These are phyloP conservation scores for Leishmania braziliensis DNA, from an alignment of 208 protist species.

Conservation along the genomic window DNA sequence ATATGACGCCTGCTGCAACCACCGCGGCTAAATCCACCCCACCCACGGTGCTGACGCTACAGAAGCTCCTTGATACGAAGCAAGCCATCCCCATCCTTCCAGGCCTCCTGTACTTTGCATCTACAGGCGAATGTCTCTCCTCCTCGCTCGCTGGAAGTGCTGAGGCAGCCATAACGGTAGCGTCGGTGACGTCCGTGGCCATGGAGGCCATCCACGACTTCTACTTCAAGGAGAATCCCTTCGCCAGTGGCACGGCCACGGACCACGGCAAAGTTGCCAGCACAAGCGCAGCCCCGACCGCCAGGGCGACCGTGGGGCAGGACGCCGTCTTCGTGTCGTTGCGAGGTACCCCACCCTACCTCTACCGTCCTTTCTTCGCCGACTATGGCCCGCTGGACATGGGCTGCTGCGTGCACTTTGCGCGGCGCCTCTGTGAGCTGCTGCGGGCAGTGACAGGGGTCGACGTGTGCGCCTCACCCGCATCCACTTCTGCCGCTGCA, in stretches of 20 bases:
- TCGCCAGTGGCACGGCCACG: slow-evolving; percentile 10
- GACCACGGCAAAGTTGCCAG: not conserved
- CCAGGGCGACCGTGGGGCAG: slow-evolving; percentile 12
- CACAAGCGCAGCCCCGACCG: not conserved
- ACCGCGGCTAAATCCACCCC: not conserved
- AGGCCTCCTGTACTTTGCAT: slow-evolving; percentile 66
- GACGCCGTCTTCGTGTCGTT: slow-evolving; percentile 55
- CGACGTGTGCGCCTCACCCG: slow-evolving; percentile 8
- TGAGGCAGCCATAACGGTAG: not conserved
- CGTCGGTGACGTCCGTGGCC: not conserved
- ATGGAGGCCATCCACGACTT: slow-evolving; percentile 21
- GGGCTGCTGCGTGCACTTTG: slow-evolving; percentile 71
- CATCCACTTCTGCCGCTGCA: not conserved
- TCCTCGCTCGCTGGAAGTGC: not conserved
- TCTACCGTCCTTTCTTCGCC: slow-evolving; percentile 91
- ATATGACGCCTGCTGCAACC: not conserved
- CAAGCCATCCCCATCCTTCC: slow-evolving; percentile 60
- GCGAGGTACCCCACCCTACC: slow-evolving; percentile 39
- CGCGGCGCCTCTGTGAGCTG: slow-evolving; percentile 48
- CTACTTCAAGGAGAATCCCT: slow-evolving; percentile 20
- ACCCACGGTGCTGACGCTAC: slow-evolving; percentile 22
- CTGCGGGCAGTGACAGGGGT: slow-evolving; percentile 34
- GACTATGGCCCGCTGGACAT: slow-evolving; percentile 95
- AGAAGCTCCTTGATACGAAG: slow-evolving; percentile 37
- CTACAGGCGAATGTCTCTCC: slow-evolving; percentile 41